Evolutionary conservation across 306 rosid genomes (phyloP).

Genomic region (Pterocarpus macrocarpus): DNA sequence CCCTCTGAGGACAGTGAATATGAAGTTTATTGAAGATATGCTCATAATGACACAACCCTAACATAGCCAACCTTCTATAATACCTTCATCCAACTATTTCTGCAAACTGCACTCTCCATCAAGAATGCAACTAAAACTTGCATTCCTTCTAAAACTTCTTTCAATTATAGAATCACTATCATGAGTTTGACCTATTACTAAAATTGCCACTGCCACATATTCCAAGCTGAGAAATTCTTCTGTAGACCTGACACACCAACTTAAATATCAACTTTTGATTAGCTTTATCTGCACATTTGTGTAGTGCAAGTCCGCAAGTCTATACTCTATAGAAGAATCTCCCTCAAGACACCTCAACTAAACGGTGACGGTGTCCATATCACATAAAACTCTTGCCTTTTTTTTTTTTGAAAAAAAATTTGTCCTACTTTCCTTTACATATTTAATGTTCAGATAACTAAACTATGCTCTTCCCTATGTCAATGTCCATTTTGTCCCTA

Average conservation of each 20-base stretch:
- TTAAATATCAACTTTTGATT: not conserved
- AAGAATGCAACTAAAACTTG: not conserved
- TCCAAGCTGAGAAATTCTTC: not conserved
- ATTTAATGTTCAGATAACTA: not conserved
- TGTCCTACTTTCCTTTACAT: not conserved
- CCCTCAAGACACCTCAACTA: not conserved
- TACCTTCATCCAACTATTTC: not conserved
- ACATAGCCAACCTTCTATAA: not conserved
- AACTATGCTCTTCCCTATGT: not conserved
- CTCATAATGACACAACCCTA: not conserved
- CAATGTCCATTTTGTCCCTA: slow-evolving; percentile 8
- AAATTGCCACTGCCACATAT: not conserved
- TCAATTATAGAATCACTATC: not conserved
- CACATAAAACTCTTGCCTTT: not conserved
- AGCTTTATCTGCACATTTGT: not conserved
- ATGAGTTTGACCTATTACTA: not conserved
- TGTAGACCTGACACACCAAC: not conserved
- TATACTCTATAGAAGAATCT: not conserved
- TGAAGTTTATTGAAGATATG: not conserved
- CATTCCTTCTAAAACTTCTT: not conserved
- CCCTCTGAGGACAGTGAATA: not conserved
- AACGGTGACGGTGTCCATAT: not conserved
- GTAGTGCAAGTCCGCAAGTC: not conserved
- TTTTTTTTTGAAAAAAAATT: not conserved
- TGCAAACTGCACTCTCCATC: not conserved